A percentile compares a stretch with the other conserved stretches of the same genome.
phyloP scores from a whole-genome alignment of 768 basidiomycete species.

The Phaeotremella skinneri region DNA sequence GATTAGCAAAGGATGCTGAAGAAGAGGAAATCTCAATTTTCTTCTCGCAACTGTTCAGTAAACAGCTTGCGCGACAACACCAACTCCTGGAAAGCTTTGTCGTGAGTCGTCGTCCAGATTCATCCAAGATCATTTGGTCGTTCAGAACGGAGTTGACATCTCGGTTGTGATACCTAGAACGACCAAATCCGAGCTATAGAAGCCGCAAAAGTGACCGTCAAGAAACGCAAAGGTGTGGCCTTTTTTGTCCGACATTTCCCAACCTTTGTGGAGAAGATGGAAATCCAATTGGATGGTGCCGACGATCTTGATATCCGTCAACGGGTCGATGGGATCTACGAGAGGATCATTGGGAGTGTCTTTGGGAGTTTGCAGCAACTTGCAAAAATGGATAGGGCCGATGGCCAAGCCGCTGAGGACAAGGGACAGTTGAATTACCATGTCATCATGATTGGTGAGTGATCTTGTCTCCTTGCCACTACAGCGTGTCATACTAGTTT shows the following conservation, averaged over 20 bases:
- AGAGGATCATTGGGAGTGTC: conserved; percentile 82
- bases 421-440: conserved; percentile 97
- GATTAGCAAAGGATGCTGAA: conserved; percentile 71
- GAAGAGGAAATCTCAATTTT: conserved; percentile 71
- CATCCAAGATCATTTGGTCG: too few relatives aligned
- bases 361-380: conserved; percentile 91
- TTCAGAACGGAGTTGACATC: too few relatives aligned
- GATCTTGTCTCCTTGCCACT: background rate
- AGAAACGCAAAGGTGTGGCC: conserved; percentile 87
- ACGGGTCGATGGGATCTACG: conserved; percentile 77
- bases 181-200: conserved; percentile 86
- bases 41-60: conserved; percentile 68
- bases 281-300: conserved; percentile 73
- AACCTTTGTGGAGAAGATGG: conserved; percentile 72
- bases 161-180: conserved; percentile 57
- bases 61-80: conserved; percentile 75
- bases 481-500: background rate
- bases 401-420: conserved; percentile 62
- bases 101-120: conserved; percentile 34
- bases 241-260: conserved; percentile 93
- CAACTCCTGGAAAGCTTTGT: conserved; percentile 68
- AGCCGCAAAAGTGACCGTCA: conserved; percentile 83
- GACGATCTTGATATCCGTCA: conserved; percentile 66
- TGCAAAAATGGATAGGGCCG: conserved; percentile 87
- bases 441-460: conserved; percentile 86